A percentile compares a stretch with the other conserved stretches of the same genome.
These are phyloP conservation scores for Euphorbia pulcherrima DNA, from an alignment of 345 rosid genomes.

Conservation along the genomic window DNA sequence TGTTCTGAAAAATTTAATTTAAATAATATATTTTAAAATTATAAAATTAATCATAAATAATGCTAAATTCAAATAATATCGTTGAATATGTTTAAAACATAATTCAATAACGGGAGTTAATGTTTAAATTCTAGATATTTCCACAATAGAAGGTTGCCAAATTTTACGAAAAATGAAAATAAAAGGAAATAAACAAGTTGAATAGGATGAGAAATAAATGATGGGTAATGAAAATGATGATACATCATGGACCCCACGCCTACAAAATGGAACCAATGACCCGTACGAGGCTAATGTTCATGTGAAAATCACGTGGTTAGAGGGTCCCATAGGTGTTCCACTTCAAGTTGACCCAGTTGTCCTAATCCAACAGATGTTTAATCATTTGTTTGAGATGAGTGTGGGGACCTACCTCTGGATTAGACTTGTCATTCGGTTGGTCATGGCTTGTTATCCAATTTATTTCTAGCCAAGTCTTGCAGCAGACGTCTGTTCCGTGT, in stretches of 20 bases:
- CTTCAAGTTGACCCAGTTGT: slow-evolving; percentile 2
- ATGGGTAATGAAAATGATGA: neutral
- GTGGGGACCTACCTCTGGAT: neutral
- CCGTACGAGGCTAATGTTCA: slow-evolving; percentile 20
- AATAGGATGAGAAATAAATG: neutral
- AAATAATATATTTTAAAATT: no score
- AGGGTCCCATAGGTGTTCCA: slow-evolving; percentile 14
- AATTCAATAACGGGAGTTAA: no score
- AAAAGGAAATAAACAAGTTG: no score
- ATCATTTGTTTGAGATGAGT: slow-evolving; percentile 10
- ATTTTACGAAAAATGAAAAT: neutral
- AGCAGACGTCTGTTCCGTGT: no score
- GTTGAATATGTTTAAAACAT: no score
- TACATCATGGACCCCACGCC: neutral
- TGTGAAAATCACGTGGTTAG: slow-evolving; percentile 50
- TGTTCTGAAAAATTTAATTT: no score
- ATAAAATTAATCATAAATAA: no score
- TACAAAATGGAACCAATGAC: neutral
- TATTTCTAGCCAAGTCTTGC: neutral
- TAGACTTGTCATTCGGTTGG: slow-evolving; percentile 18
- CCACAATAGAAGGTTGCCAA: no score
- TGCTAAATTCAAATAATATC: no score
- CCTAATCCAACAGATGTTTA: slow-evolving; percentile 7
- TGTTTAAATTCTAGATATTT: no score
- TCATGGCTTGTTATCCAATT: no score